Percentiles rank a stretch among this genome's conserved stretches.
phyloP scores from a whole-genome alignment of 1,284 basidiomycete genomes.

The Apiotrichum montevideense region DNA sequence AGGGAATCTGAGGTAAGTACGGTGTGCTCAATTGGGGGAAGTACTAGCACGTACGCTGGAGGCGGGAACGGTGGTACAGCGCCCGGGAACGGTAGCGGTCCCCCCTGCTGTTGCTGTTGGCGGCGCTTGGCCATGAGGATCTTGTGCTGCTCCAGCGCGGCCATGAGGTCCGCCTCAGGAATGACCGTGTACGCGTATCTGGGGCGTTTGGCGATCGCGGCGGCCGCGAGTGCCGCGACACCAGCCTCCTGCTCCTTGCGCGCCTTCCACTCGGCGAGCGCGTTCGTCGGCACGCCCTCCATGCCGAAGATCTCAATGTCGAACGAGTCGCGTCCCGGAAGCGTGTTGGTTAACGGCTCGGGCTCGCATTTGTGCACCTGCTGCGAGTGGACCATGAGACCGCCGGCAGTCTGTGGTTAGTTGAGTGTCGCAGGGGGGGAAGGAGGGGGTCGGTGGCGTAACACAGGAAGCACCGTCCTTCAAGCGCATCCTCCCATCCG shows the following conservation, averaged over 20 bases:
- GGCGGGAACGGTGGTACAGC: slow-evolving; percentile 44
- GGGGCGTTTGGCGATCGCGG: slow-evolving; percentile 65
- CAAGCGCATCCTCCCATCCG: neutral
- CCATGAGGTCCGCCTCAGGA: slow-evolving; percentile 73
- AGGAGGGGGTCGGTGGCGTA: no score
- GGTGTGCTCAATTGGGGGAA: no score
- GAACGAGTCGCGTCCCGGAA: slow-evolving; percentile 93
- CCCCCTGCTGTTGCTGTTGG: slow-evolving; percentile 25
- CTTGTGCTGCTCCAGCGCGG: slow-evolving; percentile 83
- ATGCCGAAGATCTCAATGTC: slow-evolving; percentile 99
- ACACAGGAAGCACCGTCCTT: neutral
- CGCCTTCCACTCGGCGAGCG: slow-evolving; percentile 89
- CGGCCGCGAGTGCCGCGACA: slow-evolving; percentile 64
- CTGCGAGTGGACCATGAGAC: slow-evolving; percentile 95
- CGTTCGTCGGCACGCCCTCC: slow-evolving; percentile 93
- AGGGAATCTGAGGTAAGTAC: slow-evolving; percentile 3
- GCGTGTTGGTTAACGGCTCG: slow-evolving; percentile 94
- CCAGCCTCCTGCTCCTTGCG: slow-evolving; percentile 88
- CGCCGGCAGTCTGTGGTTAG: slow-evolving; percentile 63
- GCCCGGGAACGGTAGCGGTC: slow-evolving; percentile 29
- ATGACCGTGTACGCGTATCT: slow-evolving; percentile 76
- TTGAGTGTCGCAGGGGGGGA: no score
- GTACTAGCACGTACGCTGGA: slow-evolving; percentile 27
- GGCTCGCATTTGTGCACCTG: slow-evolving; percentile 98
- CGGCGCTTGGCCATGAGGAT: slow-evolving; percentile 73